A percentile compares a stretch with the other conserved stretches of the same genome.
Conservation (phyloP, 805 yeast genomes). For the Cyberlindnera meyerae region DNA sequence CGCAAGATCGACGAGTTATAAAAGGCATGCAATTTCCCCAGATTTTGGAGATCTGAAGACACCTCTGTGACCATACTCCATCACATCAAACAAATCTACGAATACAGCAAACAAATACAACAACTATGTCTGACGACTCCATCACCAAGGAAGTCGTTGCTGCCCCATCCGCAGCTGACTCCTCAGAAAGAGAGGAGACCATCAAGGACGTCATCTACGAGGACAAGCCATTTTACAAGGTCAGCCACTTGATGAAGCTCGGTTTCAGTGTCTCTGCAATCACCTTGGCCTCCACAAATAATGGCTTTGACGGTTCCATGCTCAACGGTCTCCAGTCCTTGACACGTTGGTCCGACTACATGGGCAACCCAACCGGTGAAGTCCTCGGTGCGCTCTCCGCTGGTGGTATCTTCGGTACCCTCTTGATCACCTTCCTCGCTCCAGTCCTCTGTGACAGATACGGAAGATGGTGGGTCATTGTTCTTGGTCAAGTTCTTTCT, state of each 20-base stretch:
- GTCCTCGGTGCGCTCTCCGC: slow-evolving; percentile 35
- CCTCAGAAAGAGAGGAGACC: background rate
- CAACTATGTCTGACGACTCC: too few relatives aligned
- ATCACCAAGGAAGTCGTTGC: too few relatives aligned
- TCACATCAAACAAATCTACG: too few relatives aligned
- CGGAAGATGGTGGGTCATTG: slow-evolving; percentile 33
- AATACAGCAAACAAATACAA: too few relatives aligned
- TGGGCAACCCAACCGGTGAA: slow-evolving; percentile 36
- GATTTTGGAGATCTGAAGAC: too few relatives aligned
- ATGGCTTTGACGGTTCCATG: slow-evolving; percentile 45
- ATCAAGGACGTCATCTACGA: slow-evolving; percentile 8
- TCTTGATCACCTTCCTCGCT: slow-evolving; percentile 29
- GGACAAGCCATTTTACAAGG: slow-evolving; percentile 29
- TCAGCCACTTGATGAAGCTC: slow-evolving; percentile 34
- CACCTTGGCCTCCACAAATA: slow-evolving; percentile 41
- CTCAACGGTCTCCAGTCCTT: slow-evolving; percentile 45
- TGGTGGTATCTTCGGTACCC: slow-evolving; percentile 37
- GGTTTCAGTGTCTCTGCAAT: slow-evolving; percentile 34
- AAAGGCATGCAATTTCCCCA: too few relatives aligned
- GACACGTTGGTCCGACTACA: slow-evolving; percentile 32
- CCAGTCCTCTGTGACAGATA: slow-evolving; percentile 30
- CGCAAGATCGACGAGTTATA: too few relatives aligned
- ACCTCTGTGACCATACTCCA: too few relatives aligned
- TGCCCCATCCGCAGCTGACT: too few relatives aligned
- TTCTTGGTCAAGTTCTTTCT: slow-evolving; percentile 15